Conservation (phyloP, 768 basidiomycete genomes). For the Myochromella boudieri region DNA sequence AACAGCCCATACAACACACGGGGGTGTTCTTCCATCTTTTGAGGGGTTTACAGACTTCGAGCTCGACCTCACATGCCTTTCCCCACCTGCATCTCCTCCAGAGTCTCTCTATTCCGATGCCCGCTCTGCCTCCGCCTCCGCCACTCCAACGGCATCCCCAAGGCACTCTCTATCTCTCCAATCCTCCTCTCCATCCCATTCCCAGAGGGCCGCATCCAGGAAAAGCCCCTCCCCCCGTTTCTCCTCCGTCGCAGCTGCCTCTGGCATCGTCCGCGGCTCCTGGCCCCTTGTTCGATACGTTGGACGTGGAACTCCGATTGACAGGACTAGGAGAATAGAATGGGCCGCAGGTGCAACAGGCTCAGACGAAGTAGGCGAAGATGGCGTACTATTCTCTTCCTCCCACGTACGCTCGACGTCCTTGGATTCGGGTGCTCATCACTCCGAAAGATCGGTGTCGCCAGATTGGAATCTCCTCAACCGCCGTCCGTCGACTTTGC, state of each 20-base stretch:
- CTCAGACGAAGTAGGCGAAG: constrained; percentile 39
- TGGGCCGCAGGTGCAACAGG: constrained; percentile 45
- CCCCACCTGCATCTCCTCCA: constrained; percentile 39
- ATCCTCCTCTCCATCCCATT: constrained; percentile 29
- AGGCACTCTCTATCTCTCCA: constrained; percentile 36
- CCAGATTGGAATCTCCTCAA: constrained; percentile 41
- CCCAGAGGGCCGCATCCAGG: constrained; percentile 22
- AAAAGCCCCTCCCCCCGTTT: constrained; percentile 28
- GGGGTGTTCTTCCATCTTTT: constrained; percentile 29
- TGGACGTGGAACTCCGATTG: constrained; percentile 49
- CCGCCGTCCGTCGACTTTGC: constrained; percentile 32
- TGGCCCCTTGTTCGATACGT: constrained; percentile 46
- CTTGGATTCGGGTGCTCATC: constrained; percentile 33
- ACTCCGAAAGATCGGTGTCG: constrained; percentile 32
- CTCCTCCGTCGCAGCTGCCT: constrained; percentile 25
- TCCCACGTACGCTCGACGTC: constrained; percentile 32
- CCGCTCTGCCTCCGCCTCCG: constrained; percentile 28
- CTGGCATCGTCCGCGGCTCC: constrained; percentile 36
- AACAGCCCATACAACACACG: constrained; percentile 21
- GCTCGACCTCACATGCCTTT: constrained; percentile 46
- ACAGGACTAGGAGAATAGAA: constrained; percentile 39
- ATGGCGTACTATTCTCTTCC: constrained; percentile 42
- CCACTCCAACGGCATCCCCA: constrained; percentile 29
- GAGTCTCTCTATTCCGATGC: constrained; percentile 32
- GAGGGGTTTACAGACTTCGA: constrained; percentile 46